Evolutionary conservation across 495 filamentous ascomycete genomes (phyloP).

Genomic region (Penicillium waksmanii): DNA sequence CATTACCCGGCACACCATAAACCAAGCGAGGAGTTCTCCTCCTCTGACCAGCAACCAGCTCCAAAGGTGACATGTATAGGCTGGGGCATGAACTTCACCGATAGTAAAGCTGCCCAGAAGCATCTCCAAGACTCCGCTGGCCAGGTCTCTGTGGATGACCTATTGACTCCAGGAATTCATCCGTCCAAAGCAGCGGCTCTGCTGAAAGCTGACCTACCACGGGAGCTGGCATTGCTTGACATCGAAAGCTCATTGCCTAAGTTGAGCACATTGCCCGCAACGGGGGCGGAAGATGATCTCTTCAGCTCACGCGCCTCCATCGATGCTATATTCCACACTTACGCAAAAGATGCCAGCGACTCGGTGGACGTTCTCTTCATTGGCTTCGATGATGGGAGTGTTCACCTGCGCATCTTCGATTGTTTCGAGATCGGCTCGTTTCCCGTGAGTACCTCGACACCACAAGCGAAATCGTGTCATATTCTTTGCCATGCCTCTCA

Average conservation of each 20-base stretch:
- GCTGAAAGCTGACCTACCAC: slow-evolving; percentile 66
- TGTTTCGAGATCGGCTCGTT: slow-evolving; percentile 83
- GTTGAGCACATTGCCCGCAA: slow-evolving; percentile 70
- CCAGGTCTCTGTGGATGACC: slow-evolving; percentile 46
- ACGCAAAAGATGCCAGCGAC: slow-evolving; percentile 63
- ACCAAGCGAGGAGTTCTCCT: slow-evolving; percentile 36
- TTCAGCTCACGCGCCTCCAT: slow-evolving; percentile 34
- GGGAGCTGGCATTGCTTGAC: slow-evolving; percentile 77
- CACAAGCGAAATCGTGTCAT: slow-evolving; percentile 21
- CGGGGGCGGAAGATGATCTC: slow-evolving; percentile 42
- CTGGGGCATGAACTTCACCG: slow-evolving; percentile 72
- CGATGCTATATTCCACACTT: slow-evolving; percentile 35
- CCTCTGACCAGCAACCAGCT: slow-evolving; percentile 26
- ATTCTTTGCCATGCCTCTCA: slow-evolving; percentile 68
- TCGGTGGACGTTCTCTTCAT: slow-evolving; percentile 81
- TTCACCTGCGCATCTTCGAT: slow-evolving; percentile 87
- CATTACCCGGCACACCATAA: slow-evolving; percentile 51
- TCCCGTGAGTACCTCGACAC: slow-evolving; percentile 35
- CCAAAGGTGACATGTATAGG: slow-evolving; percentile 65
- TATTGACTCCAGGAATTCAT: slow-evolving; percentile 43
- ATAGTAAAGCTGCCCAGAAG: slow-evolving; percentile 51
- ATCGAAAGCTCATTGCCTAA: slow-evolving; percentile 81
- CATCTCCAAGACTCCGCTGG: slow-evolving; percentile 47
- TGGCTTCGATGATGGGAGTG: slow-evolving; percentile 74
- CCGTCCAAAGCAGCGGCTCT: slow-evolving; percentile 43